Evolutionary conservation across 2,329 filamentous ascomycete genomes (phyloP).

Genomic region (Fusarium sterilihyphosum): DNA sequence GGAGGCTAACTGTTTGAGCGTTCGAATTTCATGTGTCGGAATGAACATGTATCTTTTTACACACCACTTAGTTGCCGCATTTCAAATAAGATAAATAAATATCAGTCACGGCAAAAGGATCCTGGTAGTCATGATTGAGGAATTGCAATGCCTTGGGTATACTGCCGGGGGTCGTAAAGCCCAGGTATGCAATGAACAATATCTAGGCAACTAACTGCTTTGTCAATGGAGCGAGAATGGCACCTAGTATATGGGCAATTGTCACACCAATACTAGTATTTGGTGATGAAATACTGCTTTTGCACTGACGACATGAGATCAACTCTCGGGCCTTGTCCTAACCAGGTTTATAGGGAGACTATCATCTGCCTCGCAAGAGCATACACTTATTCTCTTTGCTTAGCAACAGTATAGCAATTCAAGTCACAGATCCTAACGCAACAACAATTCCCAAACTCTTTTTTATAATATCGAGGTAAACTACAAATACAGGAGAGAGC

Average conservation of each 20-base stretch:
- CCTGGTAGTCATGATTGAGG: background rate
- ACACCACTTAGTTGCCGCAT: background rate
- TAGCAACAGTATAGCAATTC: background rate
- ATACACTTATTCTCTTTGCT: background rate
- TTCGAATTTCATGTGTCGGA: background rate
- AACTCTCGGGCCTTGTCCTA: background rate
- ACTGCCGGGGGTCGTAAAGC: background rate
- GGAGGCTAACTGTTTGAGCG: background rate
- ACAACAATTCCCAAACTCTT: background rate
- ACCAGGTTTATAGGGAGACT: background rate
- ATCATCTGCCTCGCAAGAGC: background rate
- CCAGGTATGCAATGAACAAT: background rate
- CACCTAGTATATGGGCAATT: background rate
- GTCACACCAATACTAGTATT: background rate
- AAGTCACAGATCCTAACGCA: background rate
- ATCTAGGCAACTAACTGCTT: background rate
- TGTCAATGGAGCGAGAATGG: background rate
- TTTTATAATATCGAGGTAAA: no score
- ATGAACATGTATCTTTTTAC: background rate
- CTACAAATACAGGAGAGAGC: background rate
- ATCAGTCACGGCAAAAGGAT: background rate
- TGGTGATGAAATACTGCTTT: no score
- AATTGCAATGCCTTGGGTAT: background rate
- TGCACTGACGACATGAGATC: background rate
- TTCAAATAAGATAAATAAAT: background rate